Conservation (phyloP, 2,329 filamentous ascomycete species). For the Fusarium floridanum region DNA sequence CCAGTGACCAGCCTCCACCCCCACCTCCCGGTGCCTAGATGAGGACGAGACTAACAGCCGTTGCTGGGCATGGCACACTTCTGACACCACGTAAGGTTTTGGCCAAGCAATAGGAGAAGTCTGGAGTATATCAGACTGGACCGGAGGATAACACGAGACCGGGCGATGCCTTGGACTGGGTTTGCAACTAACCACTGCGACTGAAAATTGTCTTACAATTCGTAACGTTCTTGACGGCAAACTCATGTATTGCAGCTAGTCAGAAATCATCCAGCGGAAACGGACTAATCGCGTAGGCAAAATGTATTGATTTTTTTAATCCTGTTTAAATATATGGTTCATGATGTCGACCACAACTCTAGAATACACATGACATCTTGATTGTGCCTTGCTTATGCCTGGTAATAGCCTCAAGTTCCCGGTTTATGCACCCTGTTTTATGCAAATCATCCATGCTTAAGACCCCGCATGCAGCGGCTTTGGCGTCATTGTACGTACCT, state of each 20-base stretch:
- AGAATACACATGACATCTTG: not conserved
- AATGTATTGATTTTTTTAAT: conserved; percentile 35
- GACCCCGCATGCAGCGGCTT: conserved; percentile 32
- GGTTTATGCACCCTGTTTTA: conserved; percentile 32
- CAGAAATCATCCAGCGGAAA: conserved; percentile 24
- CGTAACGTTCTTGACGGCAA: conserved; percentile 12
- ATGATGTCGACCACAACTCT: not conserved
- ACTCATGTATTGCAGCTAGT: conserved; percentile 23
- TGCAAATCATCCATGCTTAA: conserved; percentile 39
- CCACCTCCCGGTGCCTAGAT: conserved; percentile 67
- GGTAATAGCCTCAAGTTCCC: conserved; percentile 14
- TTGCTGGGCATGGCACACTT: conserved; percentile 8
- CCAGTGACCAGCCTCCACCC: conserved; percentile 72
- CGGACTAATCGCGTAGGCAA: conserved; percentile 47
- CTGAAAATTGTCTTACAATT: conserved; percentile 21
- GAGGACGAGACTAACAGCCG: conserved; percentile 18
- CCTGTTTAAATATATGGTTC: not conserved
- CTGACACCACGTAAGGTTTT: conserved; percentile 20
- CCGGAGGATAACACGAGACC: conserved; percentile 4
- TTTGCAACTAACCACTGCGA: conserved; percentile 38
- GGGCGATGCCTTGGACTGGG: conserved; percentile 30
- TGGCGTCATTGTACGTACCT: conserved; percentile 40
- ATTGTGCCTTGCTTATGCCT: not conserved
- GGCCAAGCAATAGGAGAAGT: conserved; percentile 10
- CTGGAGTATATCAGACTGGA: conserved; percentile 4